Conservation (phyloP, 148 eudicot species). For the Arctostaphylos glauca region DNA sequence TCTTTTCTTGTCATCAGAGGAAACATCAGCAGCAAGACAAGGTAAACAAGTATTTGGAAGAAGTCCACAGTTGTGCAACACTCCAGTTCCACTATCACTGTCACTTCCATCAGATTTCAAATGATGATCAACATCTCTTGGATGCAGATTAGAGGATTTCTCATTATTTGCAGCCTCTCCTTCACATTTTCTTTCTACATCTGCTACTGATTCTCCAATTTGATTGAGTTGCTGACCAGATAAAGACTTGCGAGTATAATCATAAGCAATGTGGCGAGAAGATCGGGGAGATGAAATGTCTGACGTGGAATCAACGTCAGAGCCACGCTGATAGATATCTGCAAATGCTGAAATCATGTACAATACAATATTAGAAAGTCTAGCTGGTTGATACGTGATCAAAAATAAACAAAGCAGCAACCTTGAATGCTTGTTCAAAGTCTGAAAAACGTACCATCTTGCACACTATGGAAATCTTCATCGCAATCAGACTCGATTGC, state of each 20-base stretch:
- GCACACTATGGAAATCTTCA: conserved; percentile 80
- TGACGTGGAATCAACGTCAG: conserved; percentile 40
- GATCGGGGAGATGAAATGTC: conserved; percentile 61
- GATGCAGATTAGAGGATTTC: conserved; percentile 8
- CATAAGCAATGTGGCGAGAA: conserved; percentile 30
- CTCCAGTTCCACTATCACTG: conserved; percentile 28
- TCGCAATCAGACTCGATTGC: conserved; percentile 66
- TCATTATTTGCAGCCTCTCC: neutral
- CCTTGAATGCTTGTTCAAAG: neutral
- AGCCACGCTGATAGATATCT: conserved; percentile 58
- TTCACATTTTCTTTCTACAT: neutral
- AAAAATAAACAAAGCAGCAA: neutral
- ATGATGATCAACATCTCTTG: conserved; percentile 19
- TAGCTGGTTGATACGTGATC: neutral
- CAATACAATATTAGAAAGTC: conserved; percentile 10
- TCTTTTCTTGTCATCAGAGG: conserved; percentile 50
- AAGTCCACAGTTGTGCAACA: conserved; percentile 38
- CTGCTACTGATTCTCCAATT: conserved; percentile 28
- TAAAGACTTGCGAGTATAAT: conserved; percentile 30
- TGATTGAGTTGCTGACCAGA: conserved; percentile 18
- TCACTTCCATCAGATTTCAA: conserved; percentile 36
- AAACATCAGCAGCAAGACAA: conserved; percentile 45
- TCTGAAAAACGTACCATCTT: conserved; percentile 45
- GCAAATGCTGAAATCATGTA: conserved; percentile 28
- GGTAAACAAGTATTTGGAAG: conserved; percentile 61